Conservation (phyloP, 805 yeast genomes). For the Candida xyloterini region DNA sequence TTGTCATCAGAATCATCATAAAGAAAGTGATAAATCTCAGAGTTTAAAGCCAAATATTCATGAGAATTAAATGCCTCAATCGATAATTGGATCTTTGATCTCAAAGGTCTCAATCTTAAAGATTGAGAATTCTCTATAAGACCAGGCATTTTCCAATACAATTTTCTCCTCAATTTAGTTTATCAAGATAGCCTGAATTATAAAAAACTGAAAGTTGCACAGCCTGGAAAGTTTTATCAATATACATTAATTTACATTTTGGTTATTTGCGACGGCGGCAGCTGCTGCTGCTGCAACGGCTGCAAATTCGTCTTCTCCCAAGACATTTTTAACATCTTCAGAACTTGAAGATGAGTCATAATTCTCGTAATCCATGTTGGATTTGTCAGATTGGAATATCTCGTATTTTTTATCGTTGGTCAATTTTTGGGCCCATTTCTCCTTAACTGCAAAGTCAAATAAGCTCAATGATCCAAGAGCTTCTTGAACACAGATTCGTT, state of each 20-base stretch:
- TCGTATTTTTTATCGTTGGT: slow-evolving; percentile 21
- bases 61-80: slow-evolving; percentile 16
- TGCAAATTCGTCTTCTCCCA: slow-evolving; percentile 28
- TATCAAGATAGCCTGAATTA: slow-evolving; percentile 6
- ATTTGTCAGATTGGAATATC: slow-evolving; percentile 5
- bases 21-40: slow-evolving; percentile 8
- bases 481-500: slow-evolving; percentile 43
- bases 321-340: slow-evolving; percentile 12
- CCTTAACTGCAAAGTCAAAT: slow-evolving; percentile 43
- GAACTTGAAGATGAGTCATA: slow-evolving; percentile 6
- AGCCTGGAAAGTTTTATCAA: slow-evolving; percentile 6
- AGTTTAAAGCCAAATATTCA: slow-evolving; percentile 22
- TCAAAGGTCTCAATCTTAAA: slow-evolving; percentile 7
- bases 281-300: slow-evolving; percentile 36
- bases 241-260: slow-evolving; percentile 2
- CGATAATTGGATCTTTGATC: slow-evolving; percentile 20
- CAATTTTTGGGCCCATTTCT: slow-evolving; percentile 35
- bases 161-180: not conserved
- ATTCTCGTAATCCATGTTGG: slow-evolving; percentile 6
- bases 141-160: slow-evolving; percentile 15
- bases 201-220: slow-evolving; percentile 1
- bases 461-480: slow-evolving; percentile 39
- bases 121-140: slow-evolving; percentile 4
- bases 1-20: slow-evolving; percentile 12
- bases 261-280: slow-evolving; percentile 21